Conservation (phyloP, 179 eudicot genomes). For the Beta macrorhiza region DNA sequence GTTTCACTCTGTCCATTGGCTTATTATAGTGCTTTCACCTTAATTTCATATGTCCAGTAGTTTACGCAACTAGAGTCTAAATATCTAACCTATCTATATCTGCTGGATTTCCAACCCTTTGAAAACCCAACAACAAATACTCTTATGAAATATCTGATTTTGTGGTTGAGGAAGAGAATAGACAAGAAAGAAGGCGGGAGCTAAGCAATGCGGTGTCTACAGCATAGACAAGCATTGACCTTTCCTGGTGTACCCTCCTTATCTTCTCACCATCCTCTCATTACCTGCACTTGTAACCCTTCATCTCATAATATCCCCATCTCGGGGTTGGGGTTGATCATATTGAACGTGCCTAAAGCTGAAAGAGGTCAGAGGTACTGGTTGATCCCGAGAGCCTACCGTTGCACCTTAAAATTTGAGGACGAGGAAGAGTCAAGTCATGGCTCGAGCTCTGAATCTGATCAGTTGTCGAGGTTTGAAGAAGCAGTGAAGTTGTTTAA, state of each 20-base stretch:
- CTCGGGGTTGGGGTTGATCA: conserved; percentile 8
- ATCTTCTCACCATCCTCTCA: not conserved
- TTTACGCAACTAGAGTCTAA: not conserved
- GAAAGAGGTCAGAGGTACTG: not conserved
- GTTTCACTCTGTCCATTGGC: not conserved
- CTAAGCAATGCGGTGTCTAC: conserved; percentile 25
- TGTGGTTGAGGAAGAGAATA: conserved; percentile 14
- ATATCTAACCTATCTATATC: conserved; percentile 10
- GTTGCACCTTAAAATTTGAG: conserved; percentile 14
- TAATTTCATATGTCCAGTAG: no score
- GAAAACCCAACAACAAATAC: not conserved
- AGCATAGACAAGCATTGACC: not conserved
- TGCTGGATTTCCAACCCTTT: not conserved
- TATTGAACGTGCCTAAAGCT: not conserved
- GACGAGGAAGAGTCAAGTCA: conserved; percentile 33
- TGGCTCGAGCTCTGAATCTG: conserved; percentile 2
- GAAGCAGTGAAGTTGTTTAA: conserved; percentile 70
- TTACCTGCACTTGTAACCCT: not conserved
- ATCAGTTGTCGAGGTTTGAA: conserved; percentile 34
- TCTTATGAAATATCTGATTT: not conserved
- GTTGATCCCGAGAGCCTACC: conserved; percentile 4
- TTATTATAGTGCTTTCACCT: not conserved
- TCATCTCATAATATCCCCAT: not conserved
- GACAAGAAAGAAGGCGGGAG: not conserved
- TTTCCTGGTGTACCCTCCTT: not conserved